Evolutionary conservation across 768 basidiomycete species (phyloP).

Genomic region (Lentinula sp.): DNA sequence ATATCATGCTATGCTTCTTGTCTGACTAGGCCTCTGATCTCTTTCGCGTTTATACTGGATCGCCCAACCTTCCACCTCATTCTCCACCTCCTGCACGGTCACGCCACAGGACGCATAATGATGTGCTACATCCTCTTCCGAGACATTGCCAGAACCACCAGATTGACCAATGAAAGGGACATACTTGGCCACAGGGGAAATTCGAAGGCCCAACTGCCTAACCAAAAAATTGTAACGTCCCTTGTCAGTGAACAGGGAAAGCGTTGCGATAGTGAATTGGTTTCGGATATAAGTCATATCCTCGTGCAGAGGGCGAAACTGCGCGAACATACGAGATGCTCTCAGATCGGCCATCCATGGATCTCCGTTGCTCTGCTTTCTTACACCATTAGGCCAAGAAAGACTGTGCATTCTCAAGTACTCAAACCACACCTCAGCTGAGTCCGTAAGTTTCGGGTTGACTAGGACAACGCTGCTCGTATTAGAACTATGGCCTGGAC

Average conservation of each 20-base stretch:
- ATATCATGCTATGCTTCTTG: no score
- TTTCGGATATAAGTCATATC: neutral
- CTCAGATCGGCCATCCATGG: neutral
- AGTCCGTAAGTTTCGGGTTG: neutral
- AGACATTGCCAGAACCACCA: neutral
- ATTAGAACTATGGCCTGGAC: neutral
- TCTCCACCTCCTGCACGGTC: neutral
- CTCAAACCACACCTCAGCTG: slow-evolving; percentile 1
- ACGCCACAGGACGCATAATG: slow-evolving; percentile 6
- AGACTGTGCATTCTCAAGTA: neutral
- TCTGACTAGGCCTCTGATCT: neutral
- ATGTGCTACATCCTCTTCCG: slow-evolving; percentile 1
- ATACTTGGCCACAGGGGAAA: neutral
- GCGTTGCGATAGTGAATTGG: neutral
- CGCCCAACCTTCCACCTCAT: neutral
- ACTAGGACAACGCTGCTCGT: neutral
- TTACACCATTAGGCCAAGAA: slow-evolving; percentile 18
- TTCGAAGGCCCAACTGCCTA: neutral
- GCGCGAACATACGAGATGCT: neutral
- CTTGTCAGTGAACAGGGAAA: neutral
- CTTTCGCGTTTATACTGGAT: neutral
- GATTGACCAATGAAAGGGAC: neutral
- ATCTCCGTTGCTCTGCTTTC: neutral
- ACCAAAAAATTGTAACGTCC: neutral
- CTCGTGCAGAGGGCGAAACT: neutral